Percentiles rank a stretch among this genome's conserved stretches.
Evolutionary conservation across 805 yeast genomes (phyloP).

Genomic region (Schwanniomyces vanrijiae): DNA sequence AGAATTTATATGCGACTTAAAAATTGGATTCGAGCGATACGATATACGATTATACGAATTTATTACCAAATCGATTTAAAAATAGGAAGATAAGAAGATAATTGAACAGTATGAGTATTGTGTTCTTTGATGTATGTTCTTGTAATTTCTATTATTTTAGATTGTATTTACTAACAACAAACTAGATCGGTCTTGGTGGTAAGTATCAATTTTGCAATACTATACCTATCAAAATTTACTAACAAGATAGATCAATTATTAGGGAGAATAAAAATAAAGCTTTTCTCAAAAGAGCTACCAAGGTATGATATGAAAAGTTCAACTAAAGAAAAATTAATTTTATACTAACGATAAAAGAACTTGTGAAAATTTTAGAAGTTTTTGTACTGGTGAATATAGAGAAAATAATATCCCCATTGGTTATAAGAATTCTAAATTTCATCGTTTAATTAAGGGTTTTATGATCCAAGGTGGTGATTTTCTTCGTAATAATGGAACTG

Average conservation of each 20-base stretch:
- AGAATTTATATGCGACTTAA: background rate
- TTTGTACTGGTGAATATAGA: conserved; percentile 50
- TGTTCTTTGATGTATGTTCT: conserved; percentile 40
- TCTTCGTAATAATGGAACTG: conserved; percentile 44
- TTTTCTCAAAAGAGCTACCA: conserved; percentile 41
- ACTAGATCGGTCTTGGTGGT: conserved; percentile 26
- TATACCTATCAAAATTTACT: background rate
- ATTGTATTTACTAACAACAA: conserved; percentile 2
- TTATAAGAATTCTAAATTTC: conserved; percentile 38
- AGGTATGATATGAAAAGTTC: conserved; percentile 14
- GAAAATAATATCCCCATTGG: conserved; percentile 42
- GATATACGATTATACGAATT: background rate
- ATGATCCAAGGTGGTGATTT: conserved; percentile 51
- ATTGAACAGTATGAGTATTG: conserved; percentile 17
- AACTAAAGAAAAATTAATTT: background rate
- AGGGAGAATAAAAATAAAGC: conserved; percentile 47
- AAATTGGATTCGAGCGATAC: background rate
- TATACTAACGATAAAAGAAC: conserved; percentile 26
- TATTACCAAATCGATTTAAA: background rate
- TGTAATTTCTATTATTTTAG: background rate
- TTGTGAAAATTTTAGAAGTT: conserved; percentile 51
- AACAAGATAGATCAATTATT: conserved; percentile 7
- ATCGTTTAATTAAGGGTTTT: conserved; percentile 43
- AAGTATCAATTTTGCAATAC: conserved; percentile 9
- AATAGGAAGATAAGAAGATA: too few species aligned